Percentiles rank a stretch among this genome's conserved stretches.
Evolutionary conservation across 495 filamentous ascomycete species (phyloP).

Genomic region (Trichodelitschia bisporula): DNA sequence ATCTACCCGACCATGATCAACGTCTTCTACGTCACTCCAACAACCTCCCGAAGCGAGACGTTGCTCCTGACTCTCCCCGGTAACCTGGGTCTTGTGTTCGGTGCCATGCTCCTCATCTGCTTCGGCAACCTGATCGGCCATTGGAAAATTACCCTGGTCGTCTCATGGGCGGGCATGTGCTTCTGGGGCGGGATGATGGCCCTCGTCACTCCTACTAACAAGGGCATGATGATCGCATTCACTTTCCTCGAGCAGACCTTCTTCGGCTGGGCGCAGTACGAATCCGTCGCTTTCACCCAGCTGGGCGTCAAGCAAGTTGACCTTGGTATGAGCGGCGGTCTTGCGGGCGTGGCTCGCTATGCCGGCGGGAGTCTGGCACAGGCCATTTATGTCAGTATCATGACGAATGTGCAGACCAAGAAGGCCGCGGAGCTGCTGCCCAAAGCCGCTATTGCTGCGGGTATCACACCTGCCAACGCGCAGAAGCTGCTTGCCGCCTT

Average conservation of each 20-base stretch:
- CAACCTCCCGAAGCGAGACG: slow-evolving; percentile 4
- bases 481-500: slow-evolving; percentile 12
- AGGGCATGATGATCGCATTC: slow-evolving; percentile 11
- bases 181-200: slow-evolving; percentile 11
- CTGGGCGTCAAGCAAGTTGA: slow-evolving; percentile 11
- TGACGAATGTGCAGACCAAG: slow-evolving; percentile 11
- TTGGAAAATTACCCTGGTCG: slow-evolving; percentile 9
- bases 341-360: slow-evolving; percentile 11
- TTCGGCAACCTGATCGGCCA: slow-evolving; percentile 9
- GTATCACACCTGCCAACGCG: slow-evolving; percentile 6
- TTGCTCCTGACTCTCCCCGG: slow-evolving; percentile 10
- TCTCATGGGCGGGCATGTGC: slow-evolving; percentile 6
- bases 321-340: slow-evolving; percentile 10
- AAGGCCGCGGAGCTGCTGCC: slow-evolving; percentile 8
- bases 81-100: slow-evolving; percentile 11
- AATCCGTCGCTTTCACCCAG: slow-evolving; percentile 11
- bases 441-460: slow-evolving; percentile 10
- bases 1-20: slow-evolving; percentile 12
- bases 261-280: slow-evolving; percentile 14
- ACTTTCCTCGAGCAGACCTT: slow-evolving; percentile 8
- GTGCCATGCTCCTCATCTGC: slow-evolving; percentile 9
- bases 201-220: slow-evolving; percentile 10
- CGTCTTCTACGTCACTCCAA: slow-evolving; percentile 10
- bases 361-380: slow-evolving; percentile 12
- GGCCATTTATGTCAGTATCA: slow-evolving; percentile 14